These are phyloP conservation scores for Fusarium succisae DNA, from an alignment of 2,329 filamentous ascomycete genomes.

Conservation along the genomic window DNA sequence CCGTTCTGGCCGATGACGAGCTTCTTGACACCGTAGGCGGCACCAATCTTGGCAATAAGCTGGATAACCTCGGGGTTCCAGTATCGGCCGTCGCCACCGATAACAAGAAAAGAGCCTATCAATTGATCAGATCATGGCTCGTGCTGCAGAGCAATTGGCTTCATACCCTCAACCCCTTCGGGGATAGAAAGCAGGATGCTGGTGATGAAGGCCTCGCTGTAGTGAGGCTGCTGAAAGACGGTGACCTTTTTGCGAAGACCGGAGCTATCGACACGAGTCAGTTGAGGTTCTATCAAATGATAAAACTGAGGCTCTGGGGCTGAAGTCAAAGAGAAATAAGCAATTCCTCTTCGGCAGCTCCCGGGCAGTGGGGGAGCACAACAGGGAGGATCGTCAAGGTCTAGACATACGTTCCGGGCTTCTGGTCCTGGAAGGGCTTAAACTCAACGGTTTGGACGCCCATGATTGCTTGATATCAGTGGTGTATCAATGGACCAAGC, in stretches of 20 bases:
- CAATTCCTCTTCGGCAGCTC: neutral
- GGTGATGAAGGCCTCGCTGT: slow-evolving; percentile 94
- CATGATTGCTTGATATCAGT: slow-evolving; percentile 62
- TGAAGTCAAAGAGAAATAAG: neutral
- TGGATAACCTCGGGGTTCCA: slow-evolving; percentile 98
- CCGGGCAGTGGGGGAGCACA: slow-evolving; percentile 15
- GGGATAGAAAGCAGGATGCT: slow-evolving; percentile 97
- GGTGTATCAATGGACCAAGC: slow-evolving; percentile 3
- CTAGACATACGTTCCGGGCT: slow-evolving; percentile 92
- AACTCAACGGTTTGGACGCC: slow-evolving; percentile 79
- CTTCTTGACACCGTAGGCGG: slow-evolving; percentile 99
- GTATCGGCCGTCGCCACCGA: slow-evolving; percentile 96
- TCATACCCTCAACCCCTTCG: slow-evolving; percentile 81
- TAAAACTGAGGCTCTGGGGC: neutral
- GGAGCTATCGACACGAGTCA: slow-evolving; percentile 67
- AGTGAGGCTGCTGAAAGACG: slow-evolving; percentile 94
- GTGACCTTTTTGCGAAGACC: slow-evolving; percentile 99
- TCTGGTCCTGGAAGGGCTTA: slow-evolving; percentile 92
- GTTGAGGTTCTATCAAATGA: neutral
- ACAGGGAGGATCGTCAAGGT: slow-evolving; percentile 8
- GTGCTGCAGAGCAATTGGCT: neutral
- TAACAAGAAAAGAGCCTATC: slow-evolving; percentile 82
- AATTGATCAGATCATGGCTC: slow-evolving; percentile 27
- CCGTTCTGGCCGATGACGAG: slow-evolving; percentile 94
- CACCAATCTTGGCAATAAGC: slow-evolving; percentile 95